phyloP scores from a whole-genome alignment of 2,329 filamentous ascomycete genomes.

The Fusarium gaditjirri region DNA sequence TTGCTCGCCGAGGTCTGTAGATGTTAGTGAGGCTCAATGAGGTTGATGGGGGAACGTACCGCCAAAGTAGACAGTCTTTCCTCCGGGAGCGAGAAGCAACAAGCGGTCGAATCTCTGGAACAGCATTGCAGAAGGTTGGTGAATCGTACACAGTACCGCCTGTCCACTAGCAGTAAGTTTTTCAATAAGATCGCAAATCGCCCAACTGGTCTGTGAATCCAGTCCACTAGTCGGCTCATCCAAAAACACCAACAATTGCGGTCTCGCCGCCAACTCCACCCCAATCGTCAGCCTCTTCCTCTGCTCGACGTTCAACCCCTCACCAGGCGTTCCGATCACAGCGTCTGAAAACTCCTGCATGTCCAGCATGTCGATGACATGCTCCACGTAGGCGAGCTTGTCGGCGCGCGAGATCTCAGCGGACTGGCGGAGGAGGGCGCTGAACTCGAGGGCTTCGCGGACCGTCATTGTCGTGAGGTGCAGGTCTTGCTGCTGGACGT shows the following conservation, averaged over 20 bases:
- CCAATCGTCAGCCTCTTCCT: conserved; percentile 75
- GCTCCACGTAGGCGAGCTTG: conserved; percentile 46
- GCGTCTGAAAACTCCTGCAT: conserved; percentile 75
- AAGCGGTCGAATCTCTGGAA: conserved; percentile 64
- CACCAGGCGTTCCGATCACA: conserved; percentile 63
- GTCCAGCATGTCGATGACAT: conserved; percentile 47
- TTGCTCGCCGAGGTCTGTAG: conserved; percentile 49
- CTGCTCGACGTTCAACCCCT: conserved; percentile 59
- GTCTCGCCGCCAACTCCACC: conserved; percentile 79
- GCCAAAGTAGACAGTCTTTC: conserved; percentile 69
- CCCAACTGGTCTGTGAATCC: conserved; percentile 80
- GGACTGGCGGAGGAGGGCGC: conserved; percentile 74
- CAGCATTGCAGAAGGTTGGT: conserved; percentile 58
- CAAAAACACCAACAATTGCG: conserved; percentile 76
- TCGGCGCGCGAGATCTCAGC: conserved; percentile 57
- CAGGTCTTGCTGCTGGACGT: conserved; percentile 78
- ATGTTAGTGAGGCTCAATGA: fast-evolving
- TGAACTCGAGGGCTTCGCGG: conserved; percentile 62
- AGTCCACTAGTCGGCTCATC: conserved; percentile 83
- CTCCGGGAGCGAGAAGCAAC: conserved; percentile 65
- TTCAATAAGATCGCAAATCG: conserved; percentile 76
- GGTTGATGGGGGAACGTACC: conserved; percentile 49
- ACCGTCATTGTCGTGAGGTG: conserved; percentile 77
- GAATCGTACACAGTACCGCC: conserved; percentile 59
- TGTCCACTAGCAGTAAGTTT: conserved; percentile 65